phyloP scores from a whole-genome alignment of 441 rosid species.

The Gossypium davidsonii region DNA sequence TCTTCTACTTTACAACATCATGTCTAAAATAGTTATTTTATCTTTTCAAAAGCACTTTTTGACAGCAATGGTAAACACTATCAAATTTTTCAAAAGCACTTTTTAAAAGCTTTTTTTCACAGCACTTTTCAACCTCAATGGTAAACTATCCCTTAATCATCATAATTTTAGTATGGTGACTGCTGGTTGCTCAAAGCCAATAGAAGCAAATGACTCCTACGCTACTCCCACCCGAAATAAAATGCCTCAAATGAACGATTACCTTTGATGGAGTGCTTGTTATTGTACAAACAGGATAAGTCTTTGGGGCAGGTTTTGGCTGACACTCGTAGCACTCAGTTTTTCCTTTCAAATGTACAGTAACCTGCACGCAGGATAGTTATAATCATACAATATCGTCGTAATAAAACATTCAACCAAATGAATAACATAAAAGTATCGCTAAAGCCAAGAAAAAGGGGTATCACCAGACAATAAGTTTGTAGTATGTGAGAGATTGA shows the following conservation, averaged over 20 bases:
- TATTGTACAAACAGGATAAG: constrained; percentile 96
- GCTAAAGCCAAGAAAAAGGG: neutral
- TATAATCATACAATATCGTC: constrained; percentile 1
- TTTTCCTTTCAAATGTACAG: constrained; percentile 85
- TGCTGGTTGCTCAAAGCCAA: neutral
- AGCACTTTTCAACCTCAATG: no score
- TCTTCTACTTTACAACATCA: no score
- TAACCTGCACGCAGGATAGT: constrained; percentile 46
- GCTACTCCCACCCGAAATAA: neutral
- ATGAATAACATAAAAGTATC: neutral
- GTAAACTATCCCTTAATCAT: neutral
- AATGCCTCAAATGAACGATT: constrained; percentile 9
- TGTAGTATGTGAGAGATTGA: neutral
- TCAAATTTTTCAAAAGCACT: no score
- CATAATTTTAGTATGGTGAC: neutral
- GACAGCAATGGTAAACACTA: no score
- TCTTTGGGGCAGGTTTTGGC: constrained; percentile 92
- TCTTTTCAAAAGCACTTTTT: no score
- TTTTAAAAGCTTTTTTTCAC: no score
- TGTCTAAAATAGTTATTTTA: no score
- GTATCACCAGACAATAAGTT: neutral
- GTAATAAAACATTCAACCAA: constrained; percentile 14
- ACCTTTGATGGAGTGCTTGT: constrained; percentile 99
- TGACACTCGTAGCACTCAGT: constrained; percentile 96
- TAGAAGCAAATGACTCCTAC: neutral